These are phyloP conservation scores for Ceratocystiopsis minuta DNA, from an alignment of 2,329 filamentous ascomycete genomes.

Conservation along the genomic window DNA sequence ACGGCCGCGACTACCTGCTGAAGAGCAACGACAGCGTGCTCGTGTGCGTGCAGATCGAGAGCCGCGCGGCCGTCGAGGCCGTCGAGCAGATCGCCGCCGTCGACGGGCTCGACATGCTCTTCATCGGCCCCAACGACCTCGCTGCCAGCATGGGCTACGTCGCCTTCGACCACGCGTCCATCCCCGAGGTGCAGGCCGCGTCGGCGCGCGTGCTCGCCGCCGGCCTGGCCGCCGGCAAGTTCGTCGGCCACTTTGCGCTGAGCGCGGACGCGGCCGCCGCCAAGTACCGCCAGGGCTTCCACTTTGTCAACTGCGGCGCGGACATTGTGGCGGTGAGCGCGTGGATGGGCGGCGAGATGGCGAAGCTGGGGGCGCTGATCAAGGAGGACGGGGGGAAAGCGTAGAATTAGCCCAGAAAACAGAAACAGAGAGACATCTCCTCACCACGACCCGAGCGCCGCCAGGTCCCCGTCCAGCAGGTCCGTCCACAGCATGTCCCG, in stretches of 20 bases:
- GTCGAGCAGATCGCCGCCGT: constrained; percentile 25
- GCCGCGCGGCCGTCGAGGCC: constrained; percentile 23
- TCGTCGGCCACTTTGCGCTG: constrained; percentile 17
- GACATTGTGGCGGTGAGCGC: constrained; percentile 19
- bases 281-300: constrained; percentile 15
- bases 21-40: constrained; percentile 28
- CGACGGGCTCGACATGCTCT: constrained; percentile 24
- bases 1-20: constrained; percentile 27
- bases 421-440: too few relatives aligned
- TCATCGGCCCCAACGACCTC: constrained; percentile 28
- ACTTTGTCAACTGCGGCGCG: constrained; percentile 20
- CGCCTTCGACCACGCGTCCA: constrained; percentile 14
- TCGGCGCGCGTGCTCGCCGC: constrained; percentile 12
- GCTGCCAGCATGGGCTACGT: constrained; percentile 24
- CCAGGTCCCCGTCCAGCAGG: neutral
- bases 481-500: constrained; percentile 3
- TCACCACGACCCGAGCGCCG: too few relatives aligned
- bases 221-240: constrained; percentile 16
- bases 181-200: constrained; percentile 16
- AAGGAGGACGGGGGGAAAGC: too few relatives aligned
- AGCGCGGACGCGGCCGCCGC: constrained; percentile 14
- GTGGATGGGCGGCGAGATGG: constrained; percentile 19
- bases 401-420: too few relatives aligned
- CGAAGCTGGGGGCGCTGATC: constrained; percentile 4
- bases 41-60: constrained; percentile 27